These are phyloP conservation scores for Calonectria naviculata DNA, from an alignment of 2,329 filamentous ascomycete species.

Conservation along the genomic window DNA sequence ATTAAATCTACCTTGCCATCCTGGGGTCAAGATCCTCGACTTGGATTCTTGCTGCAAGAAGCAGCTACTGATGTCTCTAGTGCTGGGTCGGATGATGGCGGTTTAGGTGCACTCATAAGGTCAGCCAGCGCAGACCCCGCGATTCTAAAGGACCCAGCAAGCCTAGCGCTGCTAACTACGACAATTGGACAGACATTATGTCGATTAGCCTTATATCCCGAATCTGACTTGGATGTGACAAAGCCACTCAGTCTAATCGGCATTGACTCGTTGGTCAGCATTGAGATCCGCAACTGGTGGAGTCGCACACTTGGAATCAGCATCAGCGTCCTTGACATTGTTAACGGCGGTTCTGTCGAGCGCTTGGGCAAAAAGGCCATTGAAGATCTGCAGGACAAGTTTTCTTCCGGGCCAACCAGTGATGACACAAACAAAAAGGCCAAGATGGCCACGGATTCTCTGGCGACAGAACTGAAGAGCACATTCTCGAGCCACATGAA, in stretches of 20 bases:
- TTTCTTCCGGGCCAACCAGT: not conserved
- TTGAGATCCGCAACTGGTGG: slow-evolving; percentile 26
- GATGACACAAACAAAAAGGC: not conserved
- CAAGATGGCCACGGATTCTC: not conserved
- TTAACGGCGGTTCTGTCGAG: not conserved
- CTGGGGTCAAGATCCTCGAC: not conserved
- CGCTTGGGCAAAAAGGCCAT: not conserved
- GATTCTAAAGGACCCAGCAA: not conserved
- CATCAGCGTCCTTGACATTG: slow-evolving; percentile 26
- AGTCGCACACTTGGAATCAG: slow-evolving; percentile 12
- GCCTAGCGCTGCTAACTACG: not conserved
- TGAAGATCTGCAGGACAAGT: not conserved
- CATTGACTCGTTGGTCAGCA: slow-evolving; percentile 21
- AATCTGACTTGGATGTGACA: slow-evolving; percentile 4
- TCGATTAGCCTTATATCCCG: not conserved
- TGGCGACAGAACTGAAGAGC: not conserved
- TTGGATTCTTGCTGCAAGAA: not conserved
- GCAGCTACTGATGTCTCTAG: not conserved
- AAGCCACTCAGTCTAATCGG: slow-evolving; percentile 12
- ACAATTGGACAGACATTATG: not conserved
- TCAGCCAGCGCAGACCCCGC: not conserved
- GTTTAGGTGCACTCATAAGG: not conserved
- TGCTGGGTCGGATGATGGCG: not conserved
- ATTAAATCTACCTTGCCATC: too few relatives aligned
- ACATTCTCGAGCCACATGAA: not conserved